Conservation (phyloP, 345 rosid genomes). For the Dimocarpus longan region DNA sequence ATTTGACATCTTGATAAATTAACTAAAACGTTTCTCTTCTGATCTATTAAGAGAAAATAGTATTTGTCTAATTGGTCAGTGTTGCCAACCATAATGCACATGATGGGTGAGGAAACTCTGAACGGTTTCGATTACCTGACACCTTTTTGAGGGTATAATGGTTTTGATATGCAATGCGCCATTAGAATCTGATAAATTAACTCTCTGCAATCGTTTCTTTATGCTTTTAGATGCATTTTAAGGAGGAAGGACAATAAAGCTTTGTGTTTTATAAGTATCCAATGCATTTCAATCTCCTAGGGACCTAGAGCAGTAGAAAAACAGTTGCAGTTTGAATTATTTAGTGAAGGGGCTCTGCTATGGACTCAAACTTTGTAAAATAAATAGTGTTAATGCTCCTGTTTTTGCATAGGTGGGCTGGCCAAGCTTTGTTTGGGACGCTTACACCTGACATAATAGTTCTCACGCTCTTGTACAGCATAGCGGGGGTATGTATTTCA, state of each 20-base stretch:
- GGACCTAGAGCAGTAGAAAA: background rate
- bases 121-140: background rate
- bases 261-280: background rate
- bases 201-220: background rate
- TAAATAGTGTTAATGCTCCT: conserved; percentile 5
- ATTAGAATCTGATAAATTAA: background rate
- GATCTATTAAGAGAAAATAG: background rate
- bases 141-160: background rate
- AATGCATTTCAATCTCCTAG: background rate
- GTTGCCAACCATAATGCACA: background rate
- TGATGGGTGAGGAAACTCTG: background rate
- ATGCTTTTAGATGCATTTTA: background rate
- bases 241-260: background rate
- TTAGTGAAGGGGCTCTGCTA: background rate
- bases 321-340: background rate
- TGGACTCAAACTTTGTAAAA: conserved; percentile 12
- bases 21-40: background rate
- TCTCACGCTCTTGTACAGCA: conserved; percentile 92
- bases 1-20: background rate
- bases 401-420: conserved; percentile 86
- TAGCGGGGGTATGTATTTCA: conserved; percentile 81
- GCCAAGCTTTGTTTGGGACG: conserved; percentile 96
- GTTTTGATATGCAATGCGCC: background rate
- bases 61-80: background rate
- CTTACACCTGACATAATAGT: conserved; percentile 91